phyloP scores from a whole-genome alignment of 441 rosid genomes.

The Gossypium lobatum region DNA sequence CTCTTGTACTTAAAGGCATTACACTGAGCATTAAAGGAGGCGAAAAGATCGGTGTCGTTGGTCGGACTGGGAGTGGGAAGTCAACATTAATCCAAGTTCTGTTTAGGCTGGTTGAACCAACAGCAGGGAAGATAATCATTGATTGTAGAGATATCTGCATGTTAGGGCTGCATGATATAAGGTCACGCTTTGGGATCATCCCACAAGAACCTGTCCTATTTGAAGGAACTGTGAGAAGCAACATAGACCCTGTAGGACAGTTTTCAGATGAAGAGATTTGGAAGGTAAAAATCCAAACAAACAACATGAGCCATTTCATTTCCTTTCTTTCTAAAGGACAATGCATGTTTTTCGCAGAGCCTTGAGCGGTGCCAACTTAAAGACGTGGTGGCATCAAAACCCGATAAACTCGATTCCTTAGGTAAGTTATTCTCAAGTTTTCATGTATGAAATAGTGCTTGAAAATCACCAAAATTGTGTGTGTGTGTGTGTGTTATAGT shows the following conservation, averaged over 20 bases:
- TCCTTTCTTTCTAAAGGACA: background rate
- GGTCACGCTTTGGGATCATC: slow-evolving; percentile 88
- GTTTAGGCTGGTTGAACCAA: slow-evolving; percentile 83
- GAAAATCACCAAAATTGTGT: background rate
- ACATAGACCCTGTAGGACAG: slow-evolving; percentile 74
- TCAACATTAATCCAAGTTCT: slow-evolving; percentile 88
- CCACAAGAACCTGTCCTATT: slow-evolving; percentile 96
- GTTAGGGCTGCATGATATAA: slow-evolving; percentile 80
- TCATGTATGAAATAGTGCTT: background rate
- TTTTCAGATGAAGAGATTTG: slow-evolving; percentile 81
- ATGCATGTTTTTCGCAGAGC: slow-evolving; percentile 31
- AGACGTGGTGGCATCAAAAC: slow-evolving; percentile 66
- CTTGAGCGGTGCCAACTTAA: slow-evolving; percentile 90
- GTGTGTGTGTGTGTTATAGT: slow-evolving; percentile 30
- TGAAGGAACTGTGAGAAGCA: slow-evolving; percentile 91
- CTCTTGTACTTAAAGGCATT: slow-evolving; percentile 78
- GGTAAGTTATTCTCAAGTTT: slow-evolving; percentile 31
- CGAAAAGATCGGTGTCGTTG: slow-evolving; percentile 84
- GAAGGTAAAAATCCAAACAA: slow-evolving; percentile 43
- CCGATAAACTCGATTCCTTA: slow-evolving; percentile 71
- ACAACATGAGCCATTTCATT: background rate
- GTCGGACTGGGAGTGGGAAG: slow-evolving; percentile 94
- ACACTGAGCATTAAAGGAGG: slow-evolving; percentile 74
- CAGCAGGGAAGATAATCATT: slow-evolving; percentile 65
- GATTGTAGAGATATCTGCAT: slow-evolving; percentile 68